phyloP scores from a whole-genome alignment of 176 grass and related monocot genomes.

The Melocanna baccifera region DNA sequence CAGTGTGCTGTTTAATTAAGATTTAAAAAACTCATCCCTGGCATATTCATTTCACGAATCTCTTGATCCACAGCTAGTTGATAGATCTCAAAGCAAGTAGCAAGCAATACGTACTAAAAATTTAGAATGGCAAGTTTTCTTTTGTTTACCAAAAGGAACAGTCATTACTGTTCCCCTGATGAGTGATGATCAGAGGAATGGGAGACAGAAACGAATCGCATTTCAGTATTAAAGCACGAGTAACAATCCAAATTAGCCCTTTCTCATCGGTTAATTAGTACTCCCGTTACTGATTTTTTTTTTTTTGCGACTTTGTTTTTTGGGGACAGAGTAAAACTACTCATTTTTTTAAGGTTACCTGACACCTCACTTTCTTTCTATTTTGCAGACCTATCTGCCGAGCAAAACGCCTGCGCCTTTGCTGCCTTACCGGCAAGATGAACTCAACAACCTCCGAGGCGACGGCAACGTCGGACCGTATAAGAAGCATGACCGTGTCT shows the following conservation, averaged over 20 bases:
- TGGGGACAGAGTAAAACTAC: neutral
- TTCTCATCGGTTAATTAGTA: neutral
- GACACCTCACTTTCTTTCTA: neutral
- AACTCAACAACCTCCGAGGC: conserved; percentile 62
- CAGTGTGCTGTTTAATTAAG: neutral
- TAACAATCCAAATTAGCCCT: neutral
- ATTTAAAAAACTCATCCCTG: neutral
- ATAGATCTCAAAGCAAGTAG: neutral
- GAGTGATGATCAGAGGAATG: neutral
- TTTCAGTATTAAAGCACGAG: neutral
- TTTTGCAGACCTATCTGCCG: conserved; percentile 66
- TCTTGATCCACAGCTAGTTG: neutral
- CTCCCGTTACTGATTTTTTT: neutral
- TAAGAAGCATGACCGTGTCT: conserved; percentile 70
- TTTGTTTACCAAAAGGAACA: neutral
- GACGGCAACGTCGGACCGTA: conserved; percentile 43
- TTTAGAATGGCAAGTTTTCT: neutral
- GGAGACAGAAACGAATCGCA: neutral
- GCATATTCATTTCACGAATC: neutral
- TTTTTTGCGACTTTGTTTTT: neutral
- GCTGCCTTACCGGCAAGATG: conserved; percentile 51
- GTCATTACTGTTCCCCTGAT: neutral
- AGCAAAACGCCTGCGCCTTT: conserved; percentile 64
- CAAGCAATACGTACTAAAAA: neutral
- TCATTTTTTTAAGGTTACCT: neutral